Base-by-base conservation (phyloP, 192 early-diverging fungal genomes). In the Umbelopsis isabellina region DNA sequence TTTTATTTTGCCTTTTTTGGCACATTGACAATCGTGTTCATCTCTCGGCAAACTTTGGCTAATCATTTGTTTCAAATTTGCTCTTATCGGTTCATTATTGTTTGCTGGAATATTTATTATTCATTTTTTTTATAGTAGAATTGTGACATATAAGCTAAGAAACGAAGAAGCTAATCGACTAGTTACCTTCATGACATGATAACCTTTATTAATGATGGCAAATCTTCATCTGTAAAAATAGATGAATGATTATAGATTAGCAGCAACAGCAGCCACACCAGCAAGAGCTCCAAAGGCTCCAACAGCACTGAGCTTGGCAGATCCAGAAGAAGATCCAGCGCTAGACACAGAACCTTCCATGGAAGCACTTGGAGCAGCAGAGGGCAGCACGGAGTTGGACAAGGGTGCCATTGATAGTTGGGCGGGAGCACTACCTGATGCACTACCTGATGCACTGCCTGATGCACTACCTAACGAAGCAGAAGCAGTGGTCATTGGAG, bases 1-100 rank as follows among this genome's bases (percentile, higher is more conserved):
- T 21, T 49, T 20, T 49, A 49, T 49, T 49, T 49, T 49, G 20
- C 27, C 20, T 58, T 58, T 58, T 58, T 58, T 27, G 53, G 53
- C 20, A 11, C 22, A 52, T 52, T 25, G 55, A 35, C 55, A 61
- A 61, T 30, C 7, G 55, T 35, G 55, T 18, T 35, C 10, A 61
- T 6, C 55, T 2, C 27, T 1, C 55, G 7, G 37, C 55, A 22
- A 61, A 35, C 7, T 22, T 52, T 21, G 21, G 22, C 22, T 1
- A 22, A 52, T 23, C 7, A 25, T 52, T 52, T 8, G 22, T 52
- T 52, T 20, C 51, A 8, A 41, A 41, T 9, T 10, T 41, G 1
- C 10, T 41, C 37, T 41, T 41, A 41, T 41, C 6, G 37, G 10
- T 41, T 9, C 37, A 10, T 41, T 41, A 41, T 49, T 12, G 18